Percentiles rank a stretch among this genome's conserved stretches.
phyloP scores from a whole-genome alignment of 805 yeast species.

The Starmerella vaccinii region DNA sequence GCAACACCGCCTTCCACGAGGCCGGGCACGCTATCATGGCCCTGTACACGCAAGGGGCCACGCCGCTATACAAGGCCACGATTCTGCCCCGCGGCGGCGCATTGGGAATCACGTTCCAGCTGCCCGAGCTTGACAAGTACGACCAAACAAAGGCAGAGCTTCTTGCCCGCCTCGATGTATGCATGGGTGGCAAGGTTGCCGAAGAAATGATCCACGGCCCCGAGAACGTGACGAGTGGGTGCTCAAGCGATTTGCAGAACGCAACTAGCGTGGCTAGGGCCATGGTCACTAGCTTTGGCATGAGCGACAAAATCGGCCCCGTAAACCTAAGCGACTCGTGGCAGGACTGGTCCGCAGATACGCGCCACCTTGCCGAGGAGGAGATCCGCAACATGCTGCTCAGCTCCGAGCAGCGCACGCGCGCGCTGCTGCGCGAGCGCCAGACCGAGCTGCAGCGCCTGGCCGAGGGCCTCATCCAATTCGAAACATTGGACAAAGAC shows the following conservation, averaged over 20 bases:
- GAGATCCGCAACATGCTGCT: conserved; percentile 72
- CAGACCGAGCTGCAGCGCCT: conserved; percentile 67
- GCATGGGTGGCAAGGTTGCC: conserved; percentile 98
- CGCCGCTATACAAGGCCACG: conserved; percentile 92
- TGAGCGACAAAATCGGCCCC: conserved; percentile 91
- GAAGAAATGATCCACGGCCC: conserved; percentile 87
- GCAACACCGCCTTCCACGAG: conserved; percentile 94
- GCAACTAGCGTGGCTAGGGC: conserved; percentile 93
- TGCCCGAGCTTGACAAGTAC: conserved; percentile 96
- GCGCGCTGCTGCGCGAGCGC: conserved; percentile 51
- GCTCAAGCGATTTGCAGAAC: conserved; percentile 77
- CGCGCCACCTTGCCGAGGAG: conserved; percentile 83
- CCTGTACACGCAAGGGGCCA: conserved; percentile 85
- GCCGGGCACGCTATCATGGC: conserved; percentile 99
- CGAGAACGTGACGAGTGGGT: conserved; percentile 89
- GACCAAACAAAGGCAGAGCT: conserved; percentile 87
- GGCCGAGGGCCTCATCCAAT: conserved; percentile 88
- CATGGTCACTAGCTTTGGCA: conserved; percentile 94
- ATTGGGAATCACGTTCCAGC: conserved; percentile 89
- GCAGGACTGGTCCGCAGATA: conserved; percentile 87
- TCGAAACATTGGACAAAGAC: conserved; percentile 83
- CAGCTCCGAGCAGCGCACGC: conserved; percentile 70
- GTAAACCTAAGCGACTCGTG: conserved; percentile 80
- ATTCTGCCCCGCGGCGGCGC: conserved; percentile 96
- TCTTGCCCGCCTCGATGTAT: conserved; percentile 83